Evolutionary conservation across 805 yeast species (phyloP).

Genomic region (Huiozyma naganishii): DNA sequence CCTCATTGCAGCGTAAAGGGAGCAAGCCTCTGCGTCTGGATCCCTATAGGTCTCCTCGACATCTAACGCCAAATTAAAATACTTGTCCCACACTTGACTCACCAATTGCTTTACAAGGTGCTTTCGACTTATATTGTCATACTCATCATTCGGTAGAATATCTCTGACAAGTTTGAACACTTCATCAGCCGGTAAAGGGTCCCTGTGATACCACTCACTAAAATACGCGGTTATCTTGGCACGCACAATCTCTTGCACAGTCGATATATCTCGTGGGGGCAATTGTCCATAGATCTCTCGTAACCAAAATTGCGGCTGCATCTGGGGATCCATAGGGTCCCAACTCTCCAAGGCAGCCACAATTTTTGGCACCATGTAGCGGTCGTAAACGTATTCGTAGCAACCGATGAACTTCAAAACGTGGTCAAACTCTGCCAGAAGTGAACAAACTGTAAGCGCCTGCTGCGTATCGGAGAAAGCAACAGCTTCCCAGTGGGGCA

Average conservation of each 20-base stretch:
- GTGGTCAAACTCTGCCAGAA: slow-evolving; percentile 13
- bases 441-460: slow-evolving; percentile 4
- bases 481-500: slow-evolving; percentile 7
- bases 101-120: slow-evolving; percentile 10
- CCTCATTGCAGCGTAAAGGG: slow-evolving; percentile 7
- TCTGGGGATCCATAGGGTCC: slow-evolving; percentile 18
- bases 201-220: slow-evolving; percentile 7
- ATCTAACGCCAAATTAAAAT: slow-evolving; percentile 17
- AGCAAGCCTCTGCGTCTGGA: neutral
- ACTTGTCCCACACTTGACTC: slow-evolving; percentile 16
- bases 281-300: too few relatives aligned
- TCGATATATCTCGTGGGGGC: slow-evolving; percentile 7
- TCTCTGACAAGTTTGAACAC: slow-evolving; percentile 7
- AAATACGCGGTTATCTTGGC: slow-evolving; percentile 10
- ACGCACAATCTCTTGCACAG: slow-evolving; percentile 4
- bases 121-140: slow-evolving; percentile 4
- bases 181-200: neutral
- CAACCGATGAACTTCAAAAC: slow-evolving; percentile 13
- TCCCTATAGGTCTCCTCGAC: slow-evolving; percentile 9
- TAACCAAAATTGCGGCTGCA: neutral
- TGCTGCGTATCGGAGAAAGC: slow-evolving; percentile 3
- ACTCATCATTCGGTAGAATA: slow-evolving; percentile 6
- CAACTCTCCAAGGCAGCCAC: slow-evolving; percentile 27
- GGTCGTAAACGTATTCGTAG: slow-evolving; percentile 20
- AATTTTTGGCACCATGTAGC: slow-evolving; percentile 32